Conservation (phyloP, 768 basidiomycete species). For the Panaeolus cyanescens region DNA sequence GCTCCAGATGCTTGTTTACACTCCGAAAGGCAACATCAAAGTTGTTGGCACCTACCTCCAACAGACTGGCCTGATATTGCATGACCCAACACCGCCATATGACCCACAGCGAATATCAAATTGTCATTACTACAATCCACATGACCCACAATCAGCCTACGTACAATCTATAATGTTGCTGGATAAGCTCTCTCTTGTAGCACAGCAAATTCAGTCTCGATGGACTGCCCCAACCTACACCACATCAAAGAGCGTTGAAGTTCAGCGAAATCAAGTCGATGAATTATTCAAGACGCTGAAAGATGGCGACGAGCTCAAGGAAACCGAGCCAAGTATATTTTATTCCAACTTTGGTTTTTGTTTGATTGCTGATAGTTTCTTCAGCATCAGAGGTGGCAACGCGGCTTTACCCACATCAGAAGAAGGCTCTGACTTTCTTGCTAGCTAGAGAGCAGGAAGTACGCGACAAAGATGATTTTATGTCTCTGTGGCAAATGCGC, state of each 20-base stretch:
- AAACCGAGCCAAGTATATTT: slow-evolving; percentile 80
- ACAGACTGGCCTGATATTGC: slow-evolving; percentile 67
- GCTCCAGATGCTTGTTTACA: slow-evolving; percentile 87
- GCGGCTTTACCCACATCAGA: slow-evolving; percentile 93
- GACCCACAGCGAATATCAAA: slow-evolving; percentile 61
- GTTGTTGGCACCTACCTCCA: slow-evolving; percentile 80
- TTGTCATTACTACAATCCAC: slow-evolving; percentile 85
- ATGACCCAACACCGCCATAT: slow-evolving; percentile 75
- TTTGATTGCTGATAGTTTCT: slow-evolving; percentile 9
- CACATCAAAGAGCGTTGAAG: slow-evolving; percentile 80
- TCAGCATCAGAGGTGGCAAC: slow-evolving; percentile 59
- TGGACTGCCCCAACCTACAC: slow-evolving; percentile 57
- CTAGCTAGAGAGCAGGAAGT: slow-evolving; percentile 83
- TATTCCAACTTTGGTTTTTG: slow-evolving; percentile 12
- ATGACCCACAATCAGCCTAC: slow-evolving; percentile 77
- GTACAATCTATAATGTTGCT: slow-evolving; percentile 21
- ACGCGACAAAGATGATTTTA: slow-evolving; percentile 56
- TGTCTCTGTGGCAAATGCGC: slow-evolving; percentile 72
- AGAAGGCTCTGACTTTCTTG: slow-evolving; percentile 95
- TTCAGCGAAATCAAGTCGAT: slow-evolving; percentile 92
- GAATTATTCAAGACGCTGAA: slow-evolving; percentile 89
- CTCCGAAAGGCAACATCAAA: slow-evolving; percentile 89
- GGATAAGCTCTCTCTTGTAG: slow-evolving; percentile 3
- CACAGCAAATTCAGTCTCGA: slow-evolving; percentile 37
- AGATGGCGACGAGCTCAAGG: slow-evolving; percentile 82